Conservation (phyloP, 257 asterid species). For the Cinchona pubescens region DNA sequence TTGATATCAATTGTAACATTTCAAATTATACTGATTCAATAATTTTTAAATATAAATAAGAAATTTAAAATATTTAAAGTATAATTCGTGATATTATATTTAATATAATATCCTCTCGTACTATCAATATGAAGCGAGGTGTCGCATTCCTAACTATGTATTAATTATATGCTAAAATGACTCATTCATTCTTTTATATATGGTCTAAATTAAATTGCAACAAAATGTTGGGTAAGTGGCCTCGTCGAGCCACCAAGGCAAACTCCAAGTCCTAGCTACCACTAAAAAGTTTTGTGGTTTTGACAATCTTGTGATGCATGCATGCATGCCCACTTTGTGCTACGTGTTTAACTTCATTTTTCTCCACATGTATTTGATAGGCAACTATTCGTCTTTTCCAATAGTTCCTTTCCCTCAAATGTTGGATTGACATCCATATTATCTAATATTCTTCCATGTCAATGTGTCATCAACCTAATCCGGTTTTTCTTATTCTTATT, state of each 20-base stretch:
- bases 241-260: background rate
- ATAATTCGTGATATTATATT: too few relatives aligned
- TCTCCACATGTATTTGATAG: conserved; percentile 12
- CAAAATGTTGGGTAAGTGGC: background rate
- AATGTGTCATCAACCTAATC: conserved; percentile 8
- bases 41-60: too few relatives aligned
- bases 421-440: conserved; percentile 7
- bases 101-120: too few relatives aligned
- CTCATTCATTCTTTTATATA: background rate
- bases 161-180: too few relatives aligned
- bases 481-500: background rate
- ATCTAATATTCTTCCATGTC: background rate
- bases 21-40: too few relatives aligned
- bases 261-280: background rate
- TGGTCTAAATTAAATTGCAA: background rate
- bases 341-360: conserved; percentile 7
- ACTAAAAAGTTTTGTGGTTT: background rate
- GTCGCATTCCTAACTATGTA: too few relatives aligned
- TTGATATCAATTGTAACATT: too few relatives aligned
- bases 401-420: background rate
- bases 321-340: background rate
- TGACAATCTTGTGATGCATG: background rate
- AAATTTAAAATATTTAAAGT: too few relatives aligned
- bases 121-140: too few relatives aligned
- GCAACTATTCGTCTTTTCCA: background rate